A percentile compares a stretch with the other conserved stretches of the same genome.
phyloP scores from a whole-genome alignment of 163 green algal genomes.

The Scenedesmus sp. region DNA sequence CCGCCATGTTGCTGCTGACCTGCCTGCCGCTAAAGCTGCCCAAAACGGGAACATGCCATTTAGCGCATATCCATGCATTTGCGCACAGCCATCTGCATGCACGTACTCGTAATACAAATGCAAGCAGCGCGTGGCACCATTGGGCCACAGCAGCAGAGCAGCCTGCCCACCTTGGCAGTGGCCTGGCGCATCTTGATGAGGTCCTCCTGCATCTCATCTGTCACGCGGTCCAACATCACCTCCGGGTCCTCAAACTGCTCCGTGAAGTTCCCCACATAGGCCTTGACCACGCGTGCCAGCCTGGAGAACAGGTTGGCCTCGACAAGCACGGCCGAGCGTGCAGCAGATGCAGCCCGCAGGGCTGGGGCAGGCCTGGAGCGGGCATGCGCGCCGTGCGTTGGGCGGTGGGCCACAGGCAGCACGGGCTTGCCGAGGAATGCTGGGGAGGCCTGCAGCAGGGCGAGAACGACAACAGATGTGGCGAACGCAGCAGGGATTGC shows the following conservation, averaged over 20 bases:
- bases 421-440: conserved; percentile 14
- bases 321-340: not conserved
- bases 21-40: not conserved
- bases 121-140: not conserved
- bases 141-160: not conserved
- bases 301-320: conserved; percentile 53
- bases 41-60: not conserved
- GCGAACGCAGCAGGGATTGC: not conserved
- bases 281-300: conserved; percentile 35
- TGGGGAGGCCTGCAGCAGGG: not conserved
- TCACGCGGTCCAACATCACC: conserved; percentile 87
- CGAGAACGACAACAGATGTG: not conserved
- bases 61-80: not conserved
- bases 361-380: not conserved
- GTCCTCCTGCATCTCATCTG: conserved; percentile 95
- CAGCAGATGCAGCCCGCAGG: not conserved
- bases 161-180: conserved; percentile 80
- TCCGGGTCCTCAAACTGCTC: conserved; percentile 50
- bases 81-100: too few species aligned
- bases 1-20: not conserved
- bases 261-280: conserved; percentile 50
- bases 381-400: not conserved
- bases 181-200: conserved; percentile 94
- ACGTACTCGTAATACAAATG: too few species aligned
- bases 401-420: not conserved